Conservation (phyloP, 2,329 filamentous ascomycete genomes). For the Malbranchea zuffiana region DNA sequence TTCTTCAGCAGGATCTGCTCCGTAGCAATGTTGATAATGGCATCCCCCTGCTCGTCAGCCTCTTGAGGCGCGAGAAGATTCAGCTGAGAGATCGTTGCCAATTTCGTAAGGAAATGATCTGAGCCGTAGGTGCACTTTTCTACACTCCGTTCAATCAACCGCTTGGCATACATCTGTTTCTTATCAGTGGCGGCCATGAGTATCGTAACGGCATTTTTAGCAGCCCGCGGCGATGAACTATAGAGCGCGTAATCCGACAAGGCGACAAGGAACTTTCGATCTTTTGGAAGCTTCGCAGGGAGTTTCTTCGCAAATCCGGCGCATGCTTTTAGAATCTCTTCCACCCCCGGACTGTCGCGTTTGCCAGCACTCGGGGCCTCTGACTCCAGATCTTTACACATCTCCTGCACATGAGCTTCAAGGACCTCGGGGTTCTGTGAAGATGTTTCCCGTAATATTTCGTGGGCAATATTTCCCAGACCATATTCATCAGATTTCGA, state of each 20-base stretch:
- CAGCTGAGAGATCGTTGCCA: constrained; percentile 50
- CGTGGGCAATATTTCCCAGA: constrained; percentile 68
- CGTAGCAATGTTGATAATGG: constrained; percentile 67
- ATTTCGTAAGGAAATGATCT: constrained; percentile 56
- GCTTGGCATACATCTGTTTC: constrained; percentile 76
- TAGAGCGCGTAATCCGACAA: constrained; percentile 74
- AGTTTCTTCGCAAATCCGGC: constrained; percentile 83
- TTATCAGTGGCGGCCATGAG: constrained; percentile 65
- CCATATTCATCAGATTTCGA: constrained; percentile 73
- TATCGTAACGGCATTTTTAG: constrained; percentile 90
- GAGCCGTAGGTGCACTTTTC: constrained; percentile 63
- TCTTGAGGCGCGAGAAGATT: constrained; percentile 63
- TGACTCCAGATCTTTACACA: constrained; percentile 75
- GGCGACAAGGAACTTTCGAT: constrained; percentile 69
- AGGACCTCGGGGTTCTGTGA: constrained; percentile 80
- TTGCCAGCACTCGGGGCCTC: constrained; percentile 62
- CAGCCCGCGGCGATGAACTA: constrained; percentile 67
- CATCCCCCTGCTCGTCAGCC: constrained; percentile 60
- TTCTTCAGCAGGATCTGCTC: constrained; percentile 63
- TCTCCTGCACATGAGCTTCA: constrained; percentile 80
- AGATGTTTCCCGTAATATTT: constrained; percentile 85
- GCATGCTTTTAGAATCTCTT: constrained; percentile 87
- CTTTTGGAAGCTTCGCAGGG: constrained; percentile 68
- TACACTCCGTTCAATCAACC: constrained; percentile 65
- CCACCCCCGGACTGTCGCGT: constrained; percentile 60